Evolutionary conservation across 2,329 filamentous ascomycete genomes (phyloP).

Genomic region (Fusarium piperis): DNA sequence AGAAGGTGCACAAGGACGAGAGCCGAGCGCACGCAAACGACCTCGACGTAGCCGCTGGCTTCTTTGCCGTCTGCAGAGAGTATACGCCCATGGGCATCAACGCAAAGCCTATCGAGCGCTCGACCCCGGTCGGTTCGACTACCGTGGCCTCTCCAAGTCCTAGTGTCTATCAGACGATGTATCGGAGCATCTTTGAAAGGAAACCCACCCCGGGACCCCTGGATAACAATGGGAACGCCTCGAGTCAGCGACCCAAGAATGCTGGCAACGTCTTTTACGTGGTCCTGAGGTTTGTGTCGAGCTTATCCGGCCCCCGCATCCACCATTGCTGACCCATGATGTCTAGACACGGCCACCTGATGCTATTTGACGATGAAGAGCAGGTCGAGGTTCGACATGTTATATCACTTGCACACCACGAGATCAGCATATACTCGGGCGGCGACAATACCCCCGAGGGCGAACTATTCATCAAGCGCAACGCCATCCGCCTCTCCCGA

Average conservation of each 20-base stretch:
- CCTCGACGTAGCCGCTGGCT: slow-evolving; percentile 84
- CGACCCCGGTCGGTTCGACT: slow-evolving; percentile 79
- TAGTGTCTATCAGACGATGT: slow-evolving; percentile 98
- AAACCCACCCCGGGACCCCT: slow-evolving; percentile 62
- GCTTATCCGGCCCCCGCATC: background rate
- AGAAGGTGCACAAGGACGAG: slow-evolving; percentile 68
- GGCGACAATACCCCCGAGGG: slow-evolving; percentile 83
- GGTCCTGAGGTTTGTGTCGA: slow-evolving; percentile 70
- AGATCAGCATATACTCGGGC: slow-evolving; percentile 85
- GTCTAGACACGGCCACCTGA: slow-evolving; percentile 86
- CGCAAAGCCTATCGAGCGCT: slow-evolving; percentile 88
- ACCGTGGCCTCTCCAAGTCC: slow-evolving; percentile 83
- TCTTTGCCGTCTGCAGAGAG: slow-evolving; percentile 94
- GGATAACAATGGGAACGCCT: slow-evolving; percentile 58
- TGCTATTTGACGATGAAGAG: slow-evolving; percentile 96
- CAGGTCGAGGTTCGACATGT: slow-evolving; percentile 97
- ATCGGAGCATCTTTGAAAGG: slow-evolving; percentile 92
- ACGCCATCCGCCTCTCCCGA: slow-evolving; percentile 84
- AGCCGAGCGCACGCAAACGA: slow-evolving; percentile 66
- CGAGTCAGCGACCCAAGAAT: slow-evolving; percentile 66
- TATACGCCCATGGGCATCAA: slow-evolving; percentile 92
- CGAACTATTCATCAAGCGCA: slow-evolving; percentile 95
- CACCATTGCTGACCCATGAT: slow-evolving; percentile 10
- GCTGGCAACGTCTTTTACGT: slow-evolving; percentile 94
- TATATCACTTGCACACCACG: slow-evolving; percentile 89